A percentile compares a stretch with the other conserved stretches of the same genome.
Evolutionary conservation across 148 eudicot species (phyloP).

Genomic region (Silene conica): DNA sequence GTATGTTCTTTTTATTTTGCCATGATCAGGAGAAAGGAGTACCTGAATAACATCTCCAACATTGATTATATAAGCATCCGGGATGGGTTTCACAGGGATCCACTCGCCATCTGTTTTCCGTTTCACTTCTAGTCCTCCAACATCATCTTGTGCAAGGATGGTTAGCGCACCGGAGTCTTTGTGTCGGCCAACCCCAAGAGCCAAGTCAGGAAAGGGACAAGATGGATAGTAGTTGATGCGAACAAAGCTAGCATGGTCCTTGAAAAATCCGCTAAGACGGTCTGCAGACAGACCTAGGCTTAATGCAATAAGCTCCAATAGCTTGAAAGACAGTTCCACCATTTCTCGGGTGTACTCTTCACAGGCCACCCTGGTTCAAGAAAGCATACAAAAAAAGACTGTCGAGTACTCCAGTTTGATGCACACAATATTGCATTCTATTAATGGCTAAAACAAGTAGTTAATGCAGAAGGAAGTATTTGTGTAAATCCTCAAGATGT

Average conservation of each 20-base stretch:
- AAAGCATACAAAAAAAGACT: no score
- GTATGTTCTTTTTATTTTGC: no score
- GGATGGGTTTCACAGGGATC: conserved; percentile 60
- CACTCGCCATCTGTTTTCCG: conserved; percentile 68
- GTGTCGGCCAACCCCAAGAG: conserved; percentile 73
- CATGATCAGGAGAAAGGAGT: no score
- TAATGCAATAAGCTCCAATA: conserved; percentile 55
- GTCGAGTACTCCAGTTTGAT: no score
- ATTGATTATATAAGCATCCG: conserved; percentile 63
- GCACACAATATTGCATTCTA: no score
- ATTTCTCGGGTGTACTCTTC: conserved; percentile 55
- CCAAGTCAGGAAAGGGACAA: conserved; percentile 65
- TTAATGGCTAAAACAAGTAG: no score
- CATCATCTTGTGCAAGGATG: conserved; percentile 68
- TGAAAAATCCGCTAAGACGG: conserved; percentile 36
- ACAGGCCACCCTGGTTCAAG: conserved; percentile 38
- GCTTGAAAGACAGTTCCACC: conserved; percentile 39
- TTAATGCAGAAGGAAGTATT: neutral
- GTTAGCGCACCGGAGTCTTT: conserved; percentile 75
- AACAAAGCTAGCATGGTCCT: conserved; percentile 45
- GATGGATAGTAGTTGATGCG: conserved; percentile 66
- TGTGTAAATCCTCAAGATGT: neutral
- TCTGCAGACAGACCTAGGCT: conserved; percentile 50
- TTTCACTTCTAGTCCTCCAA: conserved; percentile 77
- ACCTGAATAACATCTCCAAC: conserved; percentile 83